Evolutionary conservation across 2,329 filamentous ascomycete genomes (phyloP), one percentile per base, ranked within the genome.

Genomic region (Pleoardoris graminearum): DNA sequence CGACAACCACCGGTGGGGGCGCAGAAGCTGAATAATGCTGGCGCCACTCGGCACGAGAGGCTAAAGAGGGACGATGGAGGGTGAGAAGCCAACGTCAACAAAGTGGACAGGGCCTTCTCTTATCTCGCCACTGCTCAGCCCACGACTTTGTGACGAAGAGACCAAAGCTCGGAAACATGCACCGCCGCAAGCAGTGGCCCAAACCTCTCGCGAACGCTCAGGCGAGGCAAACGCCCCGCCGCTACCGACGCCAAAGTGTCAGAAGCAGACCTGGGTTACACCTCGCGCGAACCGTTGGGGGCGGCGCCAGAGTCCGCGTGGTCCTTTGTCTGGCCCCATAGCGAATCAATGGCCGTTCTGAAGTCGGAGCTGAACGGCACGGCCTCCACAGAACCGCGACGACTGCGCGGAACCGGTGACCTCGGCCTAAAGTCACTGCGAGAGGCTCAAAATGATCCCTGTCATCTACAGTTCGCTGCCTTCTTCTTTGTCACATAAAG

Each of bases 171-270:
- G 16, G 17, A 23, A 22, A 16, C 11, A n/a, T 4, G 14, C 42
- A 21, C 17, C 29, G 42, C 42, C 29, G 29, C 27, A 29, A 7
- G 14, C 8, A 21, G 42, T 16, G 42, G 16, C 23, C 42, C 11
- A 22, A 23, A 33, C 23, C 42, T 29, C 27, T 19, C 17, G 42
- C 29, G 42, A 23, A 25, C 42, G 42, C 42, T 33, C 42, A 44
- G 42, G 16, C 42, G 33, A 44, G 27, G 42, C 17, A 33, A 44
- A n/a, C n/a, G n/a, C n/a, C 42, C 17, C 42, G 27, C 42, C 42
- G 33, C 42, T 17, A 23, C 12, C 29, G 42, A 35, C 42, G 27
- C 42, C 42, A 27, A 44, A 44, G 22, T 21, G 10, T 23, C 8
- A 17, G n/a, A 33, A 10, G 10, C 10, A n/a, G 17, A 25, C 27